Evolutionary conservation across 345 rosid genomes (phyloP).

Genomic region (Aegle marmelos): DNA sequence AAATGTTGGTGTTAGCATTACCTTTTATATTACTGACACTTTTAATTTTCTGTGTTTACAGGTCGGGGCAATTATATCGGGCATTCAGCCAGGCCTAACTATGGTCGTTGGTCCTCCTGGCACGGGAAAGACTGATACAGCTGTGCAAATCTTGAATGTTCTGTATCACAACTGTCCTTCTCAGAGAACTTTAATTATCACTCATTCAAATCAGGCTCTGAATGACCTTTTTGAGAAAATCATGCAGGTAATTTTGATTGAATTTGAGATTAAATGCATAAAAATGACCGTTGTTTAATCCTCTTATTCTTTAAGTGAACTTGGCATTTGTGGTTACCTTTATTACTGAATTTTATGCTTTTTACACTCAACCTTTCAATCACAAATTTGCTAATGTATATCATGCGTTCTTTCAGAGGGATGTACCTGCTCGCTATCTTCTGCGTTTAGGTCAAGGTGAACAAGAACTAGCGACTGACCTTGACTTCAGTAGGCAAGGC

Average conservation of each 20-base stretch:
- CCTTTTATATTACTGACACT: neutral
- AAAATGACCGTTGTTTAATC: neutral
- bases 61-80: constrained; percentile 96
- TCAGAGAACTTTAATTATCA: constrained; percentile 94
- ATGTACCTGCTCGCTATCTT: constrained; percentile 98
- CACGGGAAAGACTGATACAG: constrained; percentile 99
- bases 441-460: constrained; percentile 99
- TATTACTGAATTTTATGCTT: constrained; percentile 1
- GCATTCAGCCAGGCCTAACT: constrained; percentile 94
- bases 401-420: constrained; percentile 60
- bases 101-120: constrained; percentile 99
- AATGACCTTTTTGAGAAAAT: constrained; percentile 99
- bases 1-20: neutral
- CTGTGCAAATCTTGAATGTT: constrained; percentile 92
- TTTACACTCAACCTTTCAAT: neutral
- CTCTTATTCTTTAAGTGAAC: neutral
- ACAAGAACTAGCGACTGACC: constrained; percentile 98
- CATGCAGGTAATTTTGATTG: constrained; percentile 58
- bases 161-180: constrained; percentile 97
- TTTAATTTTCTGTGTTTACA: constrained; percentile 30
- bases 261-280: neutral
- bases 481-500: constrained; percentile 97
- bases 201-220: constrained; percentile 97
- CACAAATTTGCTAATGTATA: constrained; percentile 10
- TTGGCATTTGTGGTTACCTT: neutral